phyloP scores from a whole-genome alignment of 1,284 basidiomycete genomes.

The Sanghuangporus weigelae region DNA sequence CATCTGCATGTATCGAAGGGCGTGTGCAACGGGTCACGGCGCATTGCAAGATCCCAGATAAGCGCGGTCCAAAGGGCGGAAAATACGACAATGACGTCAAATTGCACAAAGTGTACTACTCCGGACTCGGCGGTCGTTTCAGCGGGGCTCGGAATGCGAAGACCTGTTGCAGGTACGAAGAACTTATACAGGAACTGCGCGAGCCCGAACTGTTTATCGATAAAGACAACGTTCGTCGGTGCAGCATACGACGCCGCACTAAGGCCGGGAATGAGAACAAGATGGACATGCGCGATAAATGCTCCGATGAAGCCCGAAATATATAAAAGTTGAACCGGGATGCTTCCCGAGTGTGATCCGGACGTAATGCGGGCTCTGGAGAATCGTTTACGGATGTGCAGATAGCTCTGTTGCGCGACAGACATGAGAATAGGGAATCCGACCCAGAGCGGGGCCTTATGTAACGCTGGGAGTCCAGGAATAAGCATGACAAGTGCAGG shows the following conservation, averaged over 20 bases:
- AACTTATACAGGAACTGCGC: conserved; percentile 6
- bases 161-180: conserved; percentile 13
- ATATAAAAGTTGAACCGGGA: conserved; percentile 8
- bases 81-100: conserved; percentile 16
- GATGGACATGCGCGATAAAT: conserved; percentile 13
- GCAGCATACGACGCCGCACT: neutral
- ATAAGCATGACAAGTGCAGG: conserved; percentile 18
- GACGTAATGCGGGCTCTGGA: neutral
- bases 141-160: conserved; percentile 11
- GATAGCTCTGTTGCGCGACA: conserved; percentile 7
- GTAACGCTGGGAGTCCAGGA: conserved; percentile 14
- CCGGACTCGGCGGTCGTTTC: conserved; percentile 15
- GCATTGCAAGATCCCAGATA: conserved; percentile 15
- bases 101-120: conserved; percentile 17
- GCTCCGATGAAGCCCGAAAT: conserved; percentile 14
- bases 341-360: neutral
- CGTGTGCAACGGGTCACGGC: neutral
- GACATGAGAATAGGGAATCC: conserved; percentile 19
- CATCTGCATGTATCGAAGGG: neutral
- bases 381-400: neutral
- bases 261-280: conserved; percentile 16
- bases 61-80: conserved; percentile 15
- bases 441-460: conserved; percentile 12
- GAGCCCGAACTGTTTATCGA: conserved; percentile 13
- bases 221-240: conserved; percentile 1